Evolutionary conservation across 2,329 filamentous ascomycete genomes (phyloP).

Genomic region (Penicillium brasilianum): DNA sequence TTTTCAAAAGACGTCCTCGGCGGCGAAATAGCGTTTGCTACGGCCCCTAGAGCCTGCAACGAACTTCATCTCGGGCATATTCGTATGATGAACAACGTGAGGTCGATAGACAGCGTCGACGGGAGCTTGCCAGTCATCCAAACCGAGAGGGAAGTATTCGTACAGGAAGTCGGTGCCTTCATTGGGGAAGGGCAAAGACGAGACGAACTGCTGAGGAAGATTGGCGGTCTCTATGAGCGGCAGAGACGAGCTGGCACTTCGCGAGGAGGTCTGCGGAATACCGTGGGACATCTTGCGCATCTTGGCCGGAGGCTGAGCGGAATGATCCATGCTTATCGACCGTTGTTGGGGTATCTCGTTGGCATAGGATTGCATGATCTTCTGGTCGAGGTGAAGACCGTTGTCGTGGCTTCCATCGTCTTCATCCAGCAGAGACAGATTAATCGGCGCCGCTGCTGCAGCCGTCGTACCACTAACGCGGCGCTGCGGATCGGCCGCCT

Average conservation of each 20-base stretch:
- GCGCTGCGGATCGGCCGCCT: conserved; percentile 46
- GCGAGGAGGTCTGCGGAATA: conserved; percentile 36
- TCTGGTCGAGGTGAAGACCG: conserved; percentile 27
- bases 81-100: conserved; percentile 90
- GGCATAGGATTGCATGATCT: conserved; percentile 30
- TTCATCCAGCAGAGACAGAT: conserved; percentile 62
- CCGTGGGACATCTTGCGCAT: conserved; percentile 45
- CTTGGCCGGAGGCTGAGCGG: conserved; percentile 43
- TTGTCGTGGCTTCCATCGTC: conserved; percentile 55
- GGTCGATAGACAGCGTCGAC: conserved; percentile 89
- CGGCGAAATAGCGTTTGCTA: conserved; percentile 74
- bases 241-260: conserved; percentile 39
- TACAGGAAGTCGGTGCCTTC: conserved; percentile 86
- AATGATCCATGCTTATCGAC: conserved; percentile 33
- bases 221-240: conserved; percentile 40
- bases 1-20: conserved; percentile 56
- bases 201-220: conserved; percentile 60
- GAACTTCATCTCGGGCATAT: conserved; percentile 71
- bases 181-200: conserved; percentile 50
- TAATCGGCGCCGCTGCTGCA: conserved; percentile 54
- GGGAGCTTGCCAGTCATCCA: conserved; percentile 90
- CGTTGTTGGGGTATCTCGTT: conserved; percentile 37
- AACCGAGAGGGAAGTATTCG: conserved; percentile 89
- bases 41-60: conserved; percentile 66
- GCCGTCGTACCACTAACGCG: conserved; percentile 32